Base-by-base conservation (phyloP, 1,284 basidiomycete species). In the Naganishia cerealis region DNA sequence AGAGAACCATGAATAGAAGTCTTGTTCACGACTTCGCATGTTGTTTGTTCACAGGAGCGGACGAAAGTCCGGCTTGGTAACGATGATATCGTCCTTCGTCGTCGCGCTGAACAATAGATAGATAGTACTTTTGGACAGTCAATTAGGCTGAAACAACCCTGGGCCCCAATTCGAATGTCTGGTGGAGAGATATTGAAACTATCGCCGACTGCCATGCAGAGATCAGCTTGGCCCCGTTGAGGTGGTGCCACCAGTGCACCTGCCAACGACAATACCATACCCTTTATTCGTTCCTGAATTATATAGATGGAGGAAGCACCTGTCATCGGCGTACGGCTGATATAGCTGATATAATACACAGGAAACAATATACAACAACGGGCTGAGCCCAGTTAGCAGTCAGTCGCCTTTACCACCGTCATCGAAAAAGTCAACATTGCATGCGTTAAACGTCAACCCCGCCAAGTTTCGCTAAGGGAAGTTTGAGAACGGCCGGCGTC, bases 321-420 rank as follows among this genome's bases (percentile, higher is more conserved):
- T 38, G 38, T 24, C 55, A 57, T 40, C 16, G 38, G 33, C 21
- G 7, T 57, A 57, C 55, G 21, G 38, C 55, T 57, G 39, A 36
- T 48, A 29, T 33, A 29, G 38, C 55, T 57, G 39, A 36, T 48
- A 29, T 33, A 29, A 24, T 61, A 61, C 58, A 61, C 8, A n/a
- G 36, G 43, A 50, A n/a, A 33, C 29, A 24, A 38, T 21, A 61
- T 48, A 48, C 42, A 48, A 61, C 42, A 48, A 48, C 36, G 58
- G 18, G 26, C 43, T 48, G 33, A 7, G 18, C 6, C 9, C 5
- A 24, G 43, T 16, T 46, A 50, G 21, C 46, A 50, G 21, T 5
- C 46, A 50, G 7, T 50, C 46, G 46, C 46, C n/a, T 8, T 10
- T 24, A 50, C 46, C 46, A 50, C 9, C 24, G 9, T 21, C 21